Evolutionary conservation across 2,329 filamentous ascomycete genomes (phyloP), one percentile per base, ranked within the genome.

Genomic region (Trichoderma atroviride): DNA sequence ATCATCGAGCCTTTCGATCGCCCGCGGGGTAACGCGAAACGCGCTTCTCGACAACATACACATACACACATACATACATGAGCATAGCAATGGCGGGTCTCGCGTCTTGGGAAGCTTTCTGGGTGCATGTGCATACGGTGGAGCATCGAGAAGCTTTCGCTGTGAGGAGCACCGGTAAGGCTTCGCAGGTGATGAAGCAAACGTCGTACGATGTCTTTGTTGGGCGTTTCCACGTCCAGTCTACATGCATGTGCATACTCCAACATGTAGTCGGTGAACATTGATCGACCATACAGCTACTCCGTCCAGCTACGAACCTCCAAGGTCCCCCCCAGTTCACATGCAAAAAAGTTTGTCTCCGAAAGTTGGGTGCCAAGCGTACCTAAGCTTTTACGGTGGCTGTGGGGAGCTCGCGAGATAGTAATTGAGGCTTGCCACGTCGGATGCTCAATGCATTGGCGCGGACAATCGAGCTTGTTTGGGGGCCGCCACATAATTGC

Each of bases 271-370:
- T 67, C 55, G 64, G 55, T 67, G 55, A 67, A 43, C 37, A 10
- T 59, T 58, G 64, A 67, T 66, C 53, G 52, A 58, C 53, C 55
- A 67, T 52, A 67, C 64, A 67, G 40, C 40, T 59, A 27, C 14
- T 24, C n/a, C 19, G 24, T 43, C 16, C 7, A 24, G 37, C 37
- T 27, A 27, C 53, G 13, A 66, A 24, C 10, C 16, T 50, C 29
- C 24, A 66, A 40, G 16, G 40, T 19, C 40, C 47, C 40, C 47
- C n/a, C 37, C 53, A 14, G n/a, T 50, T 50, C 63, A 58, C 53
- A 57, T 66, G 63, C 55, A 52, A 35, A n/a, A 62, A 24, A 7
- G 5, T 22, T 59, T 31, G 29, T 31, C 22, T 59, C 55, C 55
- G 52, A 24, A 16, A 50, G 37, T 53, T 24, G 35, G 33, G 33